Evolutionary conservation across 345 rosid genomes (phyloP).

Genomic region (Durio zibethinus): DNA sequence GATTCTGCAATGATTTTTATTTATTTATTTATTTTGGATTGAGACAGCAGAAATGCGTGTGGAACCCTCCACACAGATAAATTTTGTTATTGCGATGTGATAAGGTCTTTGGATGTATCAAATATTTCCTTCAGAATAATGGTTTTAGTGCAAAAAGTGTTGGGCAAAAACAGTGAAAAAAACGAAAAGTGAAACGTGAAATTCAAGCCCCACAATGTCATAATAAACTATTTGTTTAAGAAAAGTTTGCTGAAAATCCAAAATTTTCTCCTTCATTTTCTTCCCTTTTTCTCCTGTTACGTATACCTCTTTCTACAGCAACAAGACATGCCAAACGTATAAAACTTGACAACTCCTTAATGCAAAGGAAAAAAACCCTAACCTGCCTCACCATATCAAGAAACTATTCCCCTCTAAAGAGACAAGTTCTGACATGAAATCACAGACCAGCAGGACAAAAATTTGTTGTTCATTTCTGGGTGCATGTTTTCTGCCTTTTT

Average conservation of each 20-base stretch:
- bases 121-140: background rate
- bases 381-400: background rate
- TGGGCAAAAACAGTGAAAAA: background rate
- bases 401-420: background rate
- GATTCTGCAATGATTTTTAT: background rate
- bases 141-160: background rate
- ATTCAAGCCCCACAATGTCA: background rate
- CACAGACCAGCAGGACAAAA: background rate
- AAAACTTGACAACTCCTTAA: background rate
- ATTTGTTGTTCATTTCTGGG: background rate
- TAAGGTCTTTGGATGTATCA: background rate
- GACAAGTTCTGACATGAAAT: background rate
- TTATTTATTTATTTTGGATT: background rate
- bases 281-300: background rate
- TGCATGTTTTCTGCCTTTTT: background rate
- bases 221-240: background rate
- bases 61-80: slow-evolving; percentile 5
- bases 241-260: background rate
- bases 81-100: background rate
- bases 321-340: background rate
- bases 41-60: background rate
- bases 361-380: background rate
- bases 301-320: background rate
- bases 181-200: background rate
- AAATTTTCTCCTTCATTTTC: background rate